phyloP scores from a whole-genome alignment of 2,329 filamentous ascomycete genomes.

The Teratosphaeria gauchensis region DNA sequence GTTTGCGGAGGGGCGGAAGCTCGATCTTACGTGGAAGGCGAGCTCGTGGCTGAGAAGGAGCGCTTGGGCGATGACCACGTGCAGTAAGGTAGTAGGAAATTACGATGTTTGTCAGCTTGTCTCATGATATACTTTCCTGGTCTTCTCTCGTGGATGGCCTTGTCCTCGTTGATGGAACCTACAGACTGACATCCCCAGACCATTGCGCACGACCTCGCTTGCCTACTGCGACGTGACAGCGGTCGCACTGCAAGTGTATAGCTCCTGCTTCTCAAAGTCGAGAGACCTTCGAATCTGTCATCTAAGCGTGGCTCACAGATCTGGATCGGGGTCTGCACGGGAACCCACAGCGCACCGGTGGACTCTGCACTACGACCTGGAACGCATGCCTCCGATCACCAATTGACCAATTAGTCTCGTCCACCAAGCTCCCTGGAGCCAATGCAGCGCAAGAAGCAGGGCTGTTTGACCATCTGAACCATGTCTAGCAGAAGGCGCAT shows the following conservation, averaged over 20 bases:
- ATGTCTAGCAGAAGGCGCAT: constrained; percentile 2
- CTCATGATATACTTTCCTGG: no score
- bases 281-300: neutral
- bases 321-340: neutral
- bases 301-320: neutral
- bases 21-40: neutral
- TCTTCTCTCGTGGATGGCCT: no score
- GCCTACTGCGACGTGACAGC: no score
- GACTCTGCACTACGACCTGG: neutral
- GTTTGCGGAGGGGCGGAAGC: neutral
- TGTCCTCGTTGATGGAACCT: no score
- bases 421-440: neutral
- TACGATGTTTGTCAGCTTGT: neutral
- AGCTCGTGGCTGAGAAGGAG: neutral
- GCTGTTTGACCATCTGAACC: neutral
- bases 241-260: no score
- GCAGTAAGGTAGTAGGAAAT: neutral
- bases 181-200: no score
- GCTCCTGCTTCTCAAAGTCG: no score
- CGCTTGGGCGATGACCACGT: neutral
- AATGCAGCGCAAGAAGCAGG: neutral
- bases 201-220: no score
- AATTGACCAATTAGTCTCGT: neutral
- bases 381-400: neutral
- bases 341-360: neutral